Evolutionary conservation across 768 basidiomycete species (phyloP).

Genomic region (Podaxis sp.): DNA sequence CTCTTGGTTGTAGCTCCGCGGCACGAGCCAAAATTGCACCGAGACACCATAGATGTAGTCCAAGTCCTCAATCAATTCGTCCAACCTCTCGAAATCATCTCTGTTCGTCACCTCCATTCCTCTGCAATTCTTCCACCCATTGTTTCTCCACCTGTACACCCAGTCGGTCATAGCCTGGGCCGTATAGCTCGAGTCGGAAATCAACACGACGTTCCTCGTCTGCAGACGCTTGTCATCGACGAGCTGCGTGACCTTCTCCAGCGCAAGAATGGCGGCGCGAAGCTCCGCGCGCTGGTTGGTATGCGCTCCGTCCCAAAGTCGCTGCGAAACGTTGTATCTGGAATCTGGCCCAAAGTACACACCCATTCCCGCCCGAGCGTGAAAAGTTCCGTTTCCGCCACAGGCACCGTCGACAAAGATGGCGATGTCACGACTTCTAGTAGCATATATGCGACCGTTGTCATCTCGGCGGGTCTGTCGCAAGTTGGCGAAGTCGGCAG

Average conservation of each 20-base stretch:
- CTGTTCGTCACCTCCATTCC: slow-evolving; percentile 7
- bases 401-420: slow-evolving; percentile 13
- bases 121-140: slow-evolving; percentile 12
- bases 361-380: slow-evolving; percentile 9
- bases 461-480: neutral
- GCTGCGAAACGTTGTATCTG: slow-evolving; percentile 3
- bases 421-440: neutral
- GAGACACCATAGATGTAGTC: too few relatives aligned
- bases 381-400: slow-evolving; percentile 3
- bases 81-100: slow-evolving; percentile 3
- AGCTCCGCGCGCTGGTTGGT: slow-evolving; percentile 14
- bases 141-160: slow-evolving; percentile 12
- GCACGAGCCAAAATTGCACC: too few relatives aligned
- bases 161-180: slow-evolving; percentile 8
- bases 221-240: neutral
- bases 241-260: neutral
- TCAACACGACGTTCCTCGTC: slow-evolving; percentile 7
- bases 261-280: slow-evolving; percentile 7
- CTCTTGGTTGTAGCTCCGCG: too few relatives aligned
- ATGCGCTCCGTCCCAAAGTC: neutral
- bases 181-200: slow-evolving; percentile 7
- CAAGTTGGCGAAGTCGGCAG: neutral
- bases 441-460: neutral
- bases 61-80: neutral
- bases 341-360: slow-evolving; percentile 9